Evolutionary conservation across 2,329 filamentous ascomycete species (phyloP), one percentile per base, ranked within the genome.

Genomic region (Leptographium flavum): DNA sequence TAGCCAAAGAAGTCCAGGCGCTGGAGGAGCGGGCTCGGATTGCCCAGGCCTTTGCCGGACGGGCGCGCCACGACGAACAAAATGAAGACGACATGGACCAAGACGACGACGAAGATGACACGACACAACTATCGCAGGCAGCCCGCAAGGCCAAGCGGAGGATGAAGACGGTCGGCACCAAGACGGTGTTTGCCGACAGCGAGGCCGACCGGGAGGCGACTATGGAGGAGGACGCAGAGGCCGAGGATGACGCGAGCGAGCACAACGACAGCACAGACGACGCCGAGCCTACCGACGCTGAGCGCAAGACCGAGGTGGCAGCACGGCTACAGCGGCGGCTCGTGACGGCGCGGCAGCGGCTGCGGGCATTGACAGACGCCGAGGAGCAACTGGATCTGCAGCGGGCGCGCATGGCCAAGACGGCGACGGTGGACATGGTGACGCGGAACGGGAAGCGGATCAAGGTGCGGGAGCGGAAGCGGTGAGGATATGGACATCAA

Each of bases 331-430:
- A 63, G 35, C 58, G 64, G 35, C 70, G 70, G 49, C 61, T 80
- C 19, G 65, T 66, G 43, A 61, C 57, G 19, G 69, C 73, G 6
- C 68, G 65, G 51, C 69, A 72, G 60, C 73, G 76, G 58, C 63
- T 79, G 50, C 66, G 66, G 55, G 64, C 65, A 2, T 60, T 81
- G 25, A 63, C 68, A n/a, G 63, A 68, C 21, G 71, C 75, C 22
- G 77, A 81, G 59, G 60, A 66, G 33, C 63, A 70, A 52, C 63
- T 81, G 23, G 75, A 76, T 49, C 48, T 76, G 45, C 74, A 80
- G 58, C 66, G 71, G 48, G 72, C 74, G 17, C 74, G 71, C 57
- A 81, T 80, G 76, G 74, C 74, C 31, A 81, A 81, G 65, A 78
- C 75, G 52, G 65, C 71, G 9, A 80, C 76, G 2, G 69, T 71